Base-by-base conservation (phyloP, 768 basidiomycete genomes). In the Tricholomella constricta region DNA sequence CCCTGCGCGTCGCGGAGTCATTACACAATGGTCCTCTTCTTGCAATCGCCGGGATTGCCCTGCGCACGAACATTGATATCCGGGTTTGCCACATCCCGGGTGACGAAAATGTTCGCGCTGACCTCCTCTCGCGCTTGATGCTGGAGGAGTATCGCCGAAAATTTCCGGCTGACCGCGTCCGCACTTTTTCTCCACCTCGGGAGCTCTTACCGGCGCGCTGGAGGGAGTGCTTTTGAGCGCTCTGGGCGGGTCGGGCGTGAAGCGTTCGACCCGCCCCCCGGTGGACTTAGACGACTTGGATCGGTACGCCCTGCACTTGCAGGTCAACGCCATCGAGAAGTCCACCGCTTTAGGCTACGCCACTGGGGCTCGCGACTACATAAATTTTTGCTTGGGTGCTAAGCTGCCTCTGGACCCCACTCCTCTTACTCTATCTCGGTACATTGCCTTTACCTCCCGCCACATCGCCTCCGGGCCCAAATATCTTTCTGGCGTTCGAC, bases 401-500 rank as follows among this genome's bases (percentile, higher is more conserved):
- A 17, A 37, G 1, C 45, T 63, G 12, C 57, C 60, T 14, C 47
- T 65, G 5, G 52, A 62, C 15, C 62, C 61, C 1, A 62, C 62
- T 12, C 61, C 65, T 4, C 37, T 44, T 14, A 62, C 55, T 2
- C 43, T 60, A 5, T 43, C 58, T 36, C 14, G 48, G 9, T 51
- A 51, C 31, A 44, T 51, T 15, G 41, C 40, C 3, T 51, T 35
- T 10, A 17, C 37, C 7, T 43, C 45, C 1, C 14, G 40, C 1
- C 47, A 15, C n/a, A 63, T 63, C 27, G 35, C 51, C 0, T 63
- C 60, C 2, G 48, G 4, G 10, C 9, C 43, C 2, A 54, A 54
- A 23, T 67, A 67, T 48, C 60, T 67, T 6, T 51, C 65, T 4
- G 67, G 65, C 9, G 56, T 52, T 14, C 47, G 60, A 0, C 60